A percentile compares a stretch with the other conserved stretches of the same genome.
Evolutionary conservation across 1,284 basidiomycete genomes (phyloP).

Genomic region (Ceraceosorus bombacis): DNA sequence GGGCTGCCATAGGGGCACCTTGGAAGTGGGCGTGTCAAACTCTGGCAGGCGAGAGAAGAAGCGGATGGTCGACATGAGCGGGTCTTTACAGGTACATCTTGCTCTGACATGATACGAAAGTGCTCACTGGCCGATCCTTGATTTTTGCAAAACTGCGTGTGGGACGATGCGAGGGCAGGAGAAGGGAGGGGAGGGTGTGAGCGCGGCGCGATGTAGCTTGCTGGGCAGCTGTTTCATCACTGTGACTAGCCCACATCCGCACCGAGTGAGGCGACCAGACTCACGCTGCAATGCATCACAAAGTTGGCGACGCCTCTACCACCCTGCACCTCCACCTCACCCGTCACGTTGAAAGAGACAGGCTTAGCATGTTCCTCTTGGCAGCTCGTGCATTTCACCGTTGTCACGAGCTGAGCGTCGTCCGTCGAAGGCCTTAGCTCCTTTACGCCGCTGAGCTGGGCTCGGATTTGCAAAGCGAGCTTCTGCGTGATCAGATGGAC

Average conservation of each 20-base stretch:
- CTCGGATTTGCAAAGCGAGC: constrained; percentile 39
- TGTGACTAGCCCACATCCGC: background rate
- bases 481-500: constrained; percentile 6
- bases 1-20: constrained; percentile 28
- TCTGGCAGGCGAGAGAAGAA: constrained; percentile 10
- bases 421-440: constrained; percentile 29
- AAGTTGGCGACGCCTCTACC: constrained; percentile 38
- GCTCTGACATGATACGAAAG: too few relatives aligned
- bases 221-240: background rate
- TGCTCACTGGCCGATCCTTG: constrained; percentile 28
- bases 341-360: constrained; percentile 29
- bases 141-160: constrained; percentile 33
- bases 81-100: background rate
- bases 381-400: constrained; percentile 41
- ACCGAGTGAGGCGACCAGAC: background rate
- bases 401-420: constrained; percentile 35
- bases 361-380: constrained; percentile 40
- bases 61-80: background rate
- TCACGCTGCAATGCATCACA: constrained; percentile 31
- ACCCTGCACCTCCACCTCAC: constrained; percentile 35
- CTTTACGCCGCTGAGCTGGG: constrained; percentile 36
- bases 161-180: background rate
- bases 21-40: constrained; percentile 37
- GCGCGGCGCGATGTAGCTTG: too few relatives aligned
- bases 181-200: background rate